phyloP scores from a whole-genome alignment of 805 yeast genomes.

The Cyberlindnera saturnus region DNA sequence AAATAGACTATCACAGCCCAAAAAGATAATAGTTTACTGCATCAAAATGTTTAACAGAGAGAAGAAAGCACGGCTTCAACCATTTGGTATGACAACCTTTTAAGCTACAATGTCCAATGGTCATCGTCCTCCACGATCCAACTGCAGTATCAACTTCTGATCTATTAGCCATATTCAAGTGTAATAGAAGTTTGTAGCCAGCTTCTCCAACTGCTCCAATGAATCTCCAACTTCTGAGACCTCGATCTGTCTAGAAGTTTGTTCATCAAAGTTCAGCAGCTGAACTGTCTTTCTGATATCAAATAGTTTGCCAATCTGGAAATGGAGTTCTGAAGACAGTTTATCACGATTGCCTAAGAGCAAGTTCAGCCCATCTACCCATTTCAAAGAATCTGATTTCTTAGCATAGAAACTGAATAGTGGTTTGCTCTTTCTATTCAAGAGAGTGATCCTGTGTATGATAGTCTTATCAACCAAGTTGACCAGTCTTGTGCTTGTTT shows the following conservation, averaged over 20 bases:
- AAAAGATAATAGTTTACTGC: too few species aligned
- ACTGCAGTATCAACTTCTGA: background rate
- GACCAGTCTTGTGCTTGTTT: conserved; percentile 39
- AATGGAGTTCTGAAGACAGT: conserved; percentile 37
- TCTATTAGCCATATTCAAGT: conserved; percentile 4
- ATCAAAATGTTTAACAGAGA: too few species aligned
- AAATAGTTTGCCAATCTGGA: conserved; percentile 38
- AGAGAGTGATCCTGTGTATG: conserved; percentile 49
- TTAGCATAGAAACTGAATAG: conserved; percentile 64
- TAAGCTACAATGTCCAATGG: too few species aligned
- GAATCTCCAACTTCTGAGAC: background rate
- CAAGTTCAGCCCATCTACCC: conserved; percentile 74
- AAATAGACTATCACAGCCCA: too few species aligned
- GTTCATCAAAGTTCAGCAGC: conserved; percentile 26
- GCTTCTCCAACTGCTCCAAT: conserved; percentile 12
- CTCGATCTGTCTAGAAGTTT: background rate
- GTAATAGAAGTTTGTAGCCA: conserved; percentile 18
- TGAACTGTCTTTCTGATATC: conserved; percentile 45
- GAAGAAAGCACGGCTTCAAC: too few species aligned
- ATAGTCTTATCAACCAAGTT: conserved; percentile 51
- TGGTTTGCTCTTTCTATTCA: conserved; percentile 35
- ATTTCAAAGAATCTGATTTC: conserved; percentile 57
- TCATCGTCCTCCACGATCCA: too few species aligned
- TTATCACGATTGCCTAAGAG: conserved; percentile 31
- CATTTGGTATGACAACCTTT: too few species aligned